Percentiles rank a stretch among this genome's conserved stretches.
Conservation (phyloP, 2,329 filamentous ascomycete genomes). For the Fusarium acutatum region DNA sequence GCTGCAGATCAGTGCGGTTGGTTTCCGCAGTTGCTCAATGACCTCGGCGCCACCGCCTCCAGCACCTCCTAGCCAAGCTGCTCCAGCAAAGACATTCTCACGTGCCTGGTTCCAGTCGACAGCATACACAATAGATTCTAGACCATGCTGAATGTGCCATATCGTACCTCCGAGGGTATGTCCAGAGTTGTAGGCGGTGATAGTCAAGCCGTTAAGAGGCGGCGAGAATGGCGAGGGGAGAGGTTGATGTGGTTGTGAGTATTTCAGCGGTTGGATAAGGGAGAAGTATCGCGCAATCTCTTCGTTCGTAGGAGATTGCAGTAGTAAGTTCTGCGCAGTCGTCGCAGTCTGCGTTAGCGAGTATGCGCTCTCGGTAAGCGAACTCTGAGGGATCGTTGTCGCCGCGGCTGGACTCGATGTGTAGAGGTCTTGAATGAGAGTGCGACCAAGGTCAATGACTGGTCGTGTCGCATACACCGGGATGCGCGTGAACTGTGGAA, state of each 20-base stretch:
- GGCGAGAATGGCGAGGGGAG: slow-evolving; percentile 87
- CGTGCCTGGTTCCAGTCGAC: slow-evolving; percentile 98
- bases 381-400: slow-evolving; percentile 78
- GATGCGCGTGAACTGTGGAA: slow-evolving; percentile 89
- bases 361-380: slow-evolving; percentile 72
- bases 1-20: slow-evolving; percentile 93
- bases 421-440: slow-evolving; percentile 91
- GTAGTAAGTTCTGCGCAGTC: slow-evolving; percentile 63
- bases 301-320: slow-evolving; percentile 78
- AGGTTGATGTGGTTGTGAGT: slow-evolving; percentile 94
- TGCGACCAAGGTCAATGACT: slow-evolving; percentile 91
- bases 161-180: slow-evolving; percentile 97
- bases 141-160: slow-evolving; percentile 97
- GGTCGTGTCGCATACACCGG: slow-evolving; percentile 94
- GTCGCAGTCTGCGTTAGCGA: slow-evolving; percentile 61
- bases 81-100: slow-evolving; percentile 92
- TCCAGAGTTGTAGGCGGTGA: slow-evolving; percentile 96
- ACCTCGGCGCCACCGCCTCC: slow-evolving; percentile 86
- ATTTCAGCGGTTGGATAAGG: slow-evolving; percentile 90
- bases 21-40: slow-evolving; percentile 90
- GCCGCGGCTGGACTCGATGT: slow-evolving; percentile 87
- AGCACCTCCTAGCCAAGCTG: slow-evolving; percentile 89
- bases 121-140: slow-evolving; percentile 97
- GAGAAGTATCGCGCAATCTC: slow-evolving; percentile 95
- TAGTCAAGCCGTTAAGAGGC: slow-evolving; percentile 87